Conservation (phyloP, 805 yeast genomes). For the Candida ulmi region DNA sequence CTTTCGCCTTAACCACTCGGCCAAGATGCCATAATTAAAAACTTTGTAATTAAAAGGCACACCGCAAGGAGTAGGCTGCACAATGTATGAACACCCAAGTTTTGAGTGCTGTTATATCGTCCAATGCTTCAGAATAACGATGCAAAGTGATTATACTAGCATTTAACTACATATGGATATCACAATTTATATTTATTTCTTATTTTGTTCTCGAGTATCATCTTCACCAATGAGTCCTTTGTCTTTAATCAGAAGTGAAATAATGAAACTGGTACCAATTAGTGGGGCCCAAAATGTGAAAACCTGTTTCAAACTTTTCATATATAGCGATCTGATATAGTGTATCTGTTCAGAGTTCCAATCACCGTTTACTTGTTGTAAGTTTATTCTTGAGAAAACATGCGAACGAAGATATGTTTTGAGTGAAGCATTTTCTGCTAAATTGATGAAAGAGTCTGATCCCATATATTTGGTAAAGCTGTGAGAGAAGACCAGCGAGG, state of each 20-base stretch:
- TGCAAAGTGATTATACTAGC: no score
- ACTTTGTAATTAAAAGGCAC: not conserved
- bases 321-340: not conserved
- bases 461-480: not conserved
- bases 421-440: not conserved
- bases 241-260: not conserved
- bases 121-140: no score
- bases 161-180: no score
- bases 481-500: not conserved
- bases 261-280: not conserved
- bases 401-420: not conserved
- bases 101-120: no score
- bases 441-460: not conserved
- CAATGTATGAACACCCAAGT: no score
- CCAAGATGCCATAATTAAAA: conserved; percentile 27
- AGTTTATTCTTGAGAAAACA: not conserved
- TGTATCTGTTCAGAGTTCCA: not conserved
- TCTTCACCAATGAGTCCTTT: no score
- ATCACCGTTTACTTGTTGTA: not conserved
- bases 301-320: not conserved
- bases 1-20: conserved; percentile 43
- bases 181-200: no score
- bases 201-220: no score
- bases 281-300: not conserved
- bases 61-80: no score